These are phyloP conservation scores for Lomentospora prolificans DNA, from an alignment of 2,329 filamentous ascomycete species.

Conservation along the genomic window DNA sequence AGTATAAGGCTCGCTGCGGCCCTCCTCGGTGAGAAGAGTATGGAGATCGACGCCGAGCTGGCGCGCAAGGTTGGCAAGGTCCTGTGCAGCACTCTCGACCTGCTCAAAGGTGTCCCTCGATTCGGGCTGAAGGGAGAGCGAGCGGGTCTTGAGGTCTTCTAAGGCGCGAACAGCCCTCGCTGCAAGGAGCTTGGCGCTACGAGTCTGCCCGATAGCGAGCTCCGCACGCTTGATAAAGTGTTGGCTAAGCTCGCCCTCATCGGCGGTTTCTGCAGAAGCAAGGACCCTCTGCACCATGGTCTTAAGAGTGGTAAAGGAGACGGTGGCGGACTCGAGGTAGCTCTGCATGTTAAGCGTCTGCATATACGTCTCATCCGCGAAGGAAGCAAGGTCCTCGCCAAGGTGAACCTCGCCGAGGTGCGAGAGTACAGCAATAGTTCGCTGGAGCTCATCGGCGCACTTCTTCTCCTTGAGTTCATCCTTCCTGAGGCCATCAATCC, in stretches of 20 bases:
- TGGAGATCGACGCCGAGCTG: constrained; percentile 59
- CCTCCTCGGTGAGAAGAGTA: constrained; percentile 59
- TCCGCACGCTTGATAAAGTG: constrained; percentile 65
- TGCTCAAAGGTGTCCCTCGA: constrained; percentile 60
- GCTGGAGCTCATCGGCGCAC: constrained; percentile 70
- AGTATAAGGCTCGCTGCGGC: constrained; percentile 55
- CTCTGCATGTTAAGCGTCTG: constrained; percentile 66
- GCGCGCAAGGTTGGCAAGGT: constrained; percentile 57
- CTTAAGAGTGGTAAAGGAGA: constrained; percentile 53
- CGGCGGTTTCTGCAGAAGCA: constrained; percentile 24
- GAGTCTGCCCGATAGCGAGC: constrained; percentile 60
- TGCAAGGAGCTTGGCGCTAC: constrained; percentile 74
- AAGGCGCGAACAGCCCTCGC: constrained; percentile 69
- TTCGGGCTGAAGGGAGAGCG: constrained; percentile 61
- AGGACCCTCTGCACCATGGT: constrained; percentile 59
- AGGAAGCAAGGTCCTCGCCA: constrained; percentile 56
- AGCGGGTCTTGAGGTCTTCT: constrained; percentile 66
- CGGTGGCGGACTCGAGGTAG: constrained; percentile 68
- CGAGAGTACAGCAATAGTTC: constrained; percentile 76
- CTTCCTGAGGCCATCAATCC: constrained; percentile 73
- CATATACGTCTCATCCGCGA: constrained; percentile 74
- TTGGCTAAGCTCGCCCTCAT: constrained; percentile 49
- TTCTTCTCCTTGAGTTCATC: constrained; percentile 81
- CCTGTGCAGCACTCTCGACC: constrained; percentile 53
- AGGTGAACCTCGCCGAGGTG: constrained; percentile 79